phyloP scores from a whole-genome alignment of 805 yeast species.

The Blastobotrys robertii region DNA sequence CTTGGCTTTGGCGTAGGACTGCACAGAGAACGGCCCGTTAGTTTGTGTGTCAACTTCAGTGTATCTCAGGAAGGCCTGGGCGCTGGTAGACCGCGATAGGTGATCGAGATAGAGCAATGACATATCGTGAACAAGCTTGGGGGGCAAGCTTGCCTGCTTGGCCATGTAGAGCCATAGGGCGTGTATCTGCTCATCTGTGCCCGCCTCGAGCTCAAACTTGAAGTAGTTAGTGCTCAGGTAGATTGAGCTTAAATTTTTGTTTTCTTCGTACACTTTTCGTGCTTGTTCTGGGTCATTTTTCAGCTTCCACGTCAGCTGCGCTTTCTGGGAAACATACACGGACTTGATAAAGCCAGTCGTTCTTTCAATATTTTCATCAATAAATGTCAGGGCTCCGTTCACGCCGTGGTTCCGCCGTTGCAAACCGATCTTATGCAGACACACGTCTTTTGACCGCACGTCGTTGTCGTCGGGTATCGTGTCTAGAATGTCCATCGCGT shows the following conservation, averaged over 20 bases:
- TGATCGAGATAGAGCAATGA: slow-evolving; percentile 20
- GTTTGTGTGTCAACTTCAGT: slow-evolving; percentile 12
- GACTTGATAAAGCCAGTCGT: not conserved
- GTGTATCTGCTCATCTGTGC: slow-evolving; percentile 6
- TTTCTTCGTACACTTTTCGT: slow-evolving; percentile 15
- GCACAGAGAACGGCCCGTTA: too few species aligned
- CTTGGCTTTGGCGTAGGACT: too few species aligned
- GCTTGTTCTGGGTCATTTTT: slow-evolving; percentile 17
- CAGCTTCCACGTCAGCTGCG: slow-evolving; percentile 3
- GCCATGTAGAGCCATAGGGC: slow-evolving; percentile 14
- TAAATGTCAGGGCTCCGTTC: too few species aligned
- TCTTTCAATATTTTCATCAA: too few species aligned
- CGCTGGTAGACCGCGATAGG: slow-evolving; percentile 10
- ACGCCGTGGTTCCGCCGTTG: too few species aligned
- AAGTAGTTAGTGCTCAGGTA: slow-evolving; percentile 1
- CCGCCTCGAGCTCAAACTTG: not conserved
- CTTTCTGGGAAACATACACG: too few species aligned
- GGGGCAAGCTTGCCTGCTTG: slow-evolving; percentile 19
- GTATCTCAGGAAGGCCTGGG: slow-evolving; percentile 7
- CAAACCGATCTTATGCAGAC: too few species aligned
- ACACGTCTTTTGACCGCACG: too few species aligned
- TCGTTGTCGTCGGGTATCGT: not conserved
- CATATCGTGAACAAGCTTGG: slow-evolving; percentile 19
- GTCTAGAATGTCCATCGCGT: slow-evolving; percentile 23
- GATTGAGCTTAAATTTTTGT: too few species aligned